Evolutionary conservation across 306 rosid genomes (phyloP), one percentile per base, ranked within the genome.

Genomic region (Vigna unguiculata): DNA sequence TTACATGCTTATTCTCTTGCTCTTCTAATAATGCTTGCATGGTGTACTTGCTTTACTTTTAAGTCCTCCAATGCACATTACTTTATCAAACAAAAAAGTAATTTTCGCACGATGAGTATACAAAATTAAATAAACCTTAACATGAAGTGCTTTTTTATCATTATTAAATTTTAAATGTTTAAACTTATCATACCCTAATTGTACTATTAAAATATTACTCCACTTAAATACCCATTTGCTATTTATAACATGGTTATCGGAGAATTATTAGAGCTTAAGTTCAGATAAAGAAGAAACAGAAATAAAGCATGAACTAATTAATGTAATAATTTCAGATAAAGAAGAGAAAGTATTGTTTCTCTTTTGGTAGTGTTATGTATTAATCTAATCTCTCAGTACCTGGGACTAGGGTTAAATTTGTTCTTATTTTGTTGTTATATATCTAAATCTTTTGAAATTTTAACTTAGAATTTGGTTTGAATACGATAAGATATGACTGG

Each of bases 31-130:
- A 72, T 77, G 49, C 49, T 9, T n/a, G 28, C 43, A 52, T 54
- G 60, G 13, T 5, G 41, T 17, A 21, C 67, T 55, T 82, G 70
- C 72, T 81, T 81, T 69, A 58, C 76, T 58, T 74, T 59, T 3
- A 73, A 57, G 77, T 78, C 20, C 60, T 46, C 73, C 19, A 14
- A 28, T 43, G n/a, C 45, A n/a, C 17, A 25, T 59, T 59, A 30
- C 20, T 28, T 16, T 59, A 16, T 28, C 66, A 15, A 10, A 57
- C 2, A 1, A 11, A 57, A 54, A 24, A 57, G 34, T 57, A 13
- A 11, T 22, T 57, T 22, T 57, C 15, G 9, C 62, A 58, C 11
- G 9, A 58, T 14, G 17, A 58, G 2, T 25, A 1, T 11, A 13
- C 12, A 24, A 24, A 4, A 32, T 55, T 55, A 58, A 24, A 58